phyloP scores from a whole-genome alignment of 345 rosid genomes.

The Gossypium stocksii region DNA sequence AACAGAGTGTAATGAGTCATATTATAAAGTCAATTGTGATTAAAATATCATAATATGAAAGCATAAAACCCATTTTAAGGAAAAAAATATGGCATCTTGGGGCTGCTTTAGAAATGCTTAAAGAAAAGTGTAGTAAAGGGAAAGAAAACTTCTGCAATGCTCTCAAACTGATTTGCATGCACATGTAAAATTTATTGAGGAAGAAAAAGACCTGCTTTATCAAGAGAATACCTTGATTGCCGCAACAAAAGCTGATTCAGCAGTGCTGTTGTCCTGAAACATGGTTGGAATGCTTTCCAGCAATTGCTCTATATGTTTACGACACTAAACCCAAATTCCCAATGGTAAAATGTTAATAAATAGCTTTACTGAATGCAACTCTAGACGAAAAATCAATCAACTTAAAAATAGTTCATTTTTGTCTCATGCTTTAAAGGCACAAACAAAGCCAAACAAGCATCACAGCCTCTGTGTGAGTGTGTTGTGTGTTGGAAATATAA shows the following conservation, averaged over 20 bases:
- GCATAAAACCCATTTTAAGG: neutral
- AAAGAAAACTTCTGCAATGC: slow-evolving; percentile 5
- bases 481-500: neutral
- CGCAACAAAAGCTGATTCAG: slow-evolving; percentile 97
- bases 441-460: slow-evolving; percentile 1
- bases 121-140: neutral
- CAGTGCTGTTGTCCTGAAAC: slow-evolving; percentile 78
- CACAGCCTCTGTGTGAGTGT: neutral
- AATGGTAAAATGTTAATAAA: slow-evolving; percentile 1
- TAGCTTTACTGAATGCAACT: neutral
- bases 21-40: neutral
- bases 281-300: slow-evolving; percentile 90
- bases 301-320: slow-evolving; percentile 84
- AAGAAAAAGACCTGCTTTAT: neutral
- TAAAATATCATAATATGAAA: slow-evolving; percentile 3
- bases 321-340: slow-evolving; percentile 51
- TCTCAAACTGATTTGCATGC: neutral
- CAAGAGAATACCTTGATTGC: slow-evolving; percentile 65
- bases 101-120: neutral
- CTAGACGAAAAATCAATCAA: slow-evolving; percentile 20
- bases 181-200: slow-evolving; percentile 6
- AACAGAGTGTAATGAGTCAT: neutral
- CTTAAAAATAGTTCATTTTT: slow-evolving; percentile 2
- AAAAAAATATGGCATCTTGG: neutral
- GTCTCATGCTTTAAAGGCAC: neutral